Percentiles rank a stretch among this genome's conserved stretches.
Conservation (phyloP, 1,284 basidiomycete species). For the Boletellus deceptivus region DNA sequence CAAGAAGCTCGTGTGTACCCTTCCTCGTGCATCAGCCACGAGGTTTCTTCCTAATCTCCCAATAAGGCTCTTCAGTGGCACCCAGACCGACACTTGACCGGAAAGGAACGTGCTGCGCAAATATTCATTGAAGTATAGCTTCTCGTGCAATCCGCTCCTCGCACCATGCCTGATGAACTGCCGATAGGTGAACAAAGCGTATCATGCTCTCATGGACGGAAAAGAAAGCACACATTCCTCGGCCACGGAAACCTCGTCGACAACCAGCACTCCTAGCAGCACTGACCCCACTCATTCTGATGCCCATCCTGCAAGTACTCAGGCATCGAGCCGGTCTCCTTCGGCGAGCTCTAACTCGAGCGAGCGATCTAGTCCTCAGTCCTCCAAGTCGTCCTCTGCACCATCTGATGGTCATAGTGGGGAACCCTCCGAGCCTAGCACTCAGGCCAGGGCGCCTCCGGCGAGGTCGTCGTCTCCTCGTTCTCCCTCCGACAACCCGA, state of each 20-base stretch:
- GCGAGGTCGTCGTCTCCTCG: slow-evolving; percentile 11
- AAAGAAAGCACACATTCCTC: slow-evolving; percentile 54
- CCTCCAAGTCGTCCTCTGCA: slow-evolving; percentile 8
- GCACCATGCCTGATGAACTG: slow-evolving; percentile 16
- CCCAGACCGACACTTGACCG: slow-evolving; percentile 53
- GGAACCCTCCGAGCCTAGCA: slow-evolving; percentile 10
- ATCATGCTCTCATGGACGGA: slow-evolving; percentile 69
- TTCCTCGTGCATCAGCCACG: background rate
- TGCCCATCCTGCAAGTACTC: slow-evolving; percentile 21
- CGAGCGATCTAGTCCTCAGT: slow-evolving; percentile 17
- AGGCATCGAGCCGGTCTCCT: slow-evolving; percentile 30
- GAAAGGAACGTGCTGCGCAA: slow-evolving; percentile 34
- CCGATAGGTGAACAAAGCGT: slow-evolving; percentile 36
- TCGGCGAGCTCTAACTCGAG: slow-evolving; percentile 31
- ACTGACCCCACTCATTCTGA: slow-evolving; percentile 24
- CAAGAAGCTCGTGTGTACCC: slow-evolving; percentile 32
- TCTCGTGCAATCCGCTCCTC: slow-evolving; percentile 8
- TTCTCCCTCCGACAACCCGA: slow-evolving; percentile 10
- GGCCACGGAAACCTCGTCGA: slow-evolving; percentile 27
- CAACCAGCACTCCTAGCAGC: slow-evolving; percentile 21
- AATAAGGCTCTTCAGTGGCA: slow-evolving; percentile 36
- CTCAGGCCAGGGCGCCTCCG: slow-evolving; percentile 11
- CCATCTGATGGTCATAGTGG: slow-evolving; percentile 13
- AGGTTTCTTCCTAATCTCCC: slow-evolving; percentile 5
- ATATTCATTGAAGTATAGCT: slow-evolving; percentile 31